A percentile compares a stretch with the other conserved stretches of the same genome.
phyloP scores from a whole-genome alignment of 352 stramenopile species.

The Elongisporangium anandrum region DNA sequence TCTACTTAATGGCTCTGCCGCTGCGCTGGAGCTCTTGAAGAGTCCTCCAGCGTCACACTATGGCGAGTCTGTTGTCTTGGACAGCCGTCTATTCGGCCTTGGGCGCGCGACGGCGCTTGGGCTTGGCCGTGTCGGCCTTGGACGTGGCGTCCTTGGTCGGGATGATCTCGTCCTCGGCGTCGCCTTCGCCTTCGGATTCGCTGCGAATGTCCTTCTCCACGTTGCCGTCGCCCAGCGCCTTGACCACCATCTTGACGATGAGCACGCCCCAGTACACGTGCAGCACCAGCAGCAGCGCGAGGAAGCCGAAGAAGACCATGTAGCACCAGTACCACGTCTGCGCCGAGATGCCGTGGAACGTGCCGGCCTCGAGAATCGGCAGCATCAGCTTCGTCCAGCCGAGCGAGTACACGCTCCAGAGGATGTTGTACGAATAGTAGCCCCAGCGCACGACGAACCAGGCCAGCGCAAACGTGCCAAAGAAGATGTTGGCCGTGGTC shows the following conservation, averaged over 20 bases:
- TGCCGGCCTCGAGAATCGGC: slow-evolving; percentile 36
- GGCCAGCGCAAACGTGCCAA: slow-evolving; percentile 57
- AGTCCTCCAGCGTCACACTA: too few species aligned
- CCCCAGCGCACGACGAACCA: slow-evolving; percentile 74
- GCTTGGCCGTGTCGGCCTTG: slow-evolving; percentile 19
- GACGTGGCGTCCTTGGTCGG: slow-evolving; percentile 11
- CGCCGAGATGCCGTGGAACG: slow-evolving; percentile 26
- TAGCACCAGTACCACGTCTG: slow-evolving; percentile 55
- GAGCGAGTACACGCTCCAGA: slow-evolving; percentile 49
- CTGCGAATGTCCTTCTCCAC: slow-evolving; percentile 82
- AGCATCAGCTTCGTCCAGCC: slow-evolving; percentile 50
- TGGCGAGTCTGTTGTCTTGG: neutral
- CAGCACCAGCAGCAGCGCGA: slow-evolving; percentile 56
- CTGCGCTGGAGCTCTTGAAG: too few species aligned
- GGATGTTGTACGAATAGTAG: slow-evolving; percentile 74
- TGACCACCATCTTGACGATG: slow-evolving; percentile 73
- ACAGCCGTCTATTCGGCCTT: slow-evolving; percentile 52
- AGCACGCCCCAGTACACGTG: slow-evolving; percentile 76
- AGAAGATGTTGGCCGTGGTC: slow-evolving; percentile 63
- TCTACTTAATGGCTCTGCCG: neutral
- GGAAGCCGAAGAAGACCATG: slow-evolving; percentile 36
- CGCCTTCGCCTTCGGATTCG: slow-evolving; percentile 64
- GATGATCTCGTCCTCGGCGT: slow-evolving; percentile 13
- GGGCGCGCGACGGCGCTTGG: slow-evolving; percentile 53
- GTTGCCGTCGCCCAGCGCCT: slow-evolving; percentile 55